phyloP scores from a whole-genome alignment of 768 basidiomycete species.

The Suillus subluteus region DNA sequence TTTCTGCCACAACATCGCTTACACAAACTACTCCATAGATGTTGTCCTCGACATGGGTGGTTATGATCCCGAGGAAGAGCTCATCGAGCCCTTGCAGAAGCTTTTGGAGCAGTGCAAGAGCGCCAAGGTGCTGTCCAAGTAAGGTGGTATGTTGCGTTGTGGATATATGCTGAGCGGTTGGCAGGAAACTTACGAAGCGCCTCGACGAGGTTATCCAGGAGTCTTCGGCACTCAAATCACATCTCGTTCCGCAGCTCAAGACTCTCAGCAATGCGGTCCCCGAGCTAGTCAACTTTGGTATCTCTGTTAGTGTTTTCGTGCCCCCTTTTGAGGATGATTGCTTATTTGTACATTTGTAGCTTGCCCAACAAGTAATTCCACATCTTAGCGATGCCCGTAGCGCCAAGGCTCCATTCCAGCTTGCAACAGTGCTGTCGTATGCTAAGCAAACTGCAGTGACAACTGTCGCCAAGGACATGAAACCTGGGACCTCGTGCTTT shows the following conservation, averaged over 20 bases:
- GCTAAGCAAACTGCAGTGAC: slow-evolving; percentile 74
- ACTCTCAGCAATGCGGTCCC: slow-evolving; percentile 71
- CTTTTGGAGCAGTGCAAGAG: slow-evolving; percentile 82
- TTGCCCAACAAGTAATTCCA: slow-evolving; percentile 87
- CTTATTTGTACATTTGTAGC: slow-evolving; percentile 44
- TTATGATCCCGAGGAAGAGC: slow-evolving; percentile 69
- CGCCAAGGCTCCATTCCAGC: slow-evolving; percentile 77
- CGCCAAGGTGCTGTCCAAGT: slow-evolving; percentile 83
- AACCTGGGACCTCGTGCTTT: slow-evolving; percentile 73
- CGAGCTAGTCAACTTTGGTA: slow-evolving; percentile 88
- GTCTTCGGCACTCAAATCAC: slow-evolving; percentile 70
- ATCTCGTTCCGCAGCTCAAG: slow-evolving; percentile 74
- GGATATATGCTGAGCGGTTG: slow-evolving; percentile 11
- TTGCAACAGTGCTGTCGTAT: slow-evolving; percentile 69
- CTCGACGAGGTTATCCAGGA: slow-evolving; percentile 79
- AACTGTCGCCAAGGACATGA: slow-evolving; percentile 69
- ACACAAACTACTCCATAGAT: slow-evolving; percentile 49
- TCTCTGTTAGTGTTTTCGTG: slow-evolving; percentile 59
- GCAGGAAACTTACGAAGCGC: slow-evolving; percentile 85
- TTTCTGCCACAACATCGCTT: background rate
- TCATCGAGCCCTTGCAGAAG: slow-evolving; percentile 82
- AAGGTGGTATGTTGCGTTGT: slow-evolving; percentile 24
- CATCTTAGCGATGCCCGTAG: slow-evolving; percentile 82
- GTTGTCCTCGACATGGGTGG: slow-evolving; percentile 73
- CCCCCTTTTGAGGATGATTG: background rate